These are phyloP conservation scores for Acarospora socialis DNA, from an alignment of 2,329 filamentous ascomycete genomes.

Conservation along the genomic window DNA sequence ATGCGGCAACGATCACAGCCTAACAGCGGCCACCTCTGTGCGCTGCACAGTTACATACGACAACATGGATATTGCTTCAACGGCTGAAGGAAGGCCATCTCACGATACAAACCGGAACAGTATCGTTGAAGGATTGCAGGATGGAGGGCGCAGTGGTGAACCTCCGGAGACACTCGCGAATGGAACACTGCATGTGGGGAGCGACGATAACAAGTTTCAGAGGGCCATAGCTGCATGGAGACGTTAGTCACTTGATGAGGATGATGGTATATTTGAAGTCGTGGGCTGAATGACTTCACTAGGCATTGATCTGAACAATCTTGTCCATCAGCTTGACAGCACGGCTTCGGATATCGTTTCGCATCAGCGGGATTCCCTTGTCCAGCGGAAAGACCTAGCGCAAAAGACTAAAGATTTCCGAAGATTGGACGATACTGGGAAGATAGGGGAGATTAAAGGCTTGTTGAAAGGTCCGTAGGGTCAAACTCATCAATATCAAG, in stretches of 20 bases:
- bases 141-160: slow-evolving; percentile 13
- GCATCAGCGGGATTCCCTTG: slow-evolving; percentile 86
- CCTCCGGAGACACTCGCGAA: slow-evolving; percentile 16
- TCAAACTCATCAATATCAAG: background rate
- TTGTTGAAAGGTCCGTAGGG: slow-evolving; percentile 57
- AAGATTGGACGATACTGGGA: slow-evolving; percentile 78
- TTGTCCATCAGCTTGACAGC: slow-evolving; percentile 75
- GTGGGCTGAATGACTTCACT: slow-evolving; percentile 9
- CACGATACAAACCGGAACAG: slow-evolving; percentile 9
- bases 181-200: slow-evolving; percentile 23
- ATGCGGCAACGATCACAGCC: background rate
- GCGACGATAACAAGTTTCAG: slow-evolving; percentile 84
- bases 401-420: slow-evolving; percentile 98
- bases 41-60: slow-evolving; percentile 1
- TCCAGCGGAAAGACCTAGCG: slow-evolving; percentile 93
- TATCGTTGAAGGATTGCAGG: slow-evolving; percentile 1
- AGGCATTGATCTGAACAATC: slow-evolving; percentile 77
- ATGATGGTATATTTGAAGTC: slow-evolving; percentile 2
- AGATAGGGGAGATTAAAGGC: slow-evolving; percentile 76
- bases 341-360: slow-evolving; percentile 90
- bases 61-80: slow-evolving; percentile 9
- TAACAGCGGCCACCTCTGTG: no score
- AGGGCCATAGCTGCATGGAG: slow-evolving; percentile 92
- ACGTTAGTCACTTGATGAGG: slow-evolving; percentile 41
- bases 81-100: slow-evolving; percentile 7